Percentiles rank a stretch among this genome's conserved stretches.
These are phyloP conservation scores for Tephrocybe sp. DNA, from an alignment of 768 basidiomycete species.

Conservation along the genomic window DNA sequence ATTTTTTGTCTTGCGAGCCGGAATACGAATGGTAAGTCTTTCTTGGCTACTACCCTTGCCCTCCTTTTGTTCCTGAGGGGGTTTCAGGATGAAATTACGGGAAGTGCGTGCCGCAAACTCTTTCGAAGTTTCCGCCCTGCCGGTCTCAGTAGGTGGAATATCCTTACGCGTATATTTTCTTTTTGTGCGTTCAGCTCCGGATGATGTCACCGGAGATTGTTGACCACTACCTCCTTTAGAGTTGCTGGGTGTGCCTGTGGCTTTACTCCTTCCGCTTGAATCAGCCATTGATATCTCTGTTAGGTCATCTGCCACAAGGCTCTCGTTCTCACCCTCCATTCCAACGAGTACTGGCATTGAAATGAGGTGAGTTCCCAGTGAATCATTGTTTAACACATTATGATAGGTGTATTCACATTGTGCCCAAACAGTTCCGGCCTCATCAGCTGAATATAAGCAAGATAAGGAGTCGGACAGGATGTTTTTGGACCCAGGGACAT, in stretches of 20 bases:
- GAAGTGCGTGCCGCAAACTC: slow-evolving; percentile 10
- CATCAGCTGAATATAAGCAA: slow-evolving; percentile 5
- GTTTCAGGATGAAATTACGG: slow-evolving; percentile 13
- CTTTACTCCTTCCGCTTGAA: too few relatives aligned
- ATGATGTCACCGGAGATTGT: too few relatives aligned
- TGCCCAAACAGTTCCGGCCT: slow-evolving; percentile 9
- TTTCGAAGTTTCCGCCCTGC: background rate
- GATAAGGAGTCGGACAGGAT: slow-evolving; percentile 1
- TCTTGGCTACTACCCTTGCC: slow-evolving; percentile 11
- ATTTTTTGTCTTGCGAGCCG: too few relatives aligned
- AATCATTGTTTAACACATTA: background rate
- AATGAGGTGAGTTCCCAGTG: background rate
- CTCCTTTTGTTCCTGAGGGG: slow-evolving; percentile 14
- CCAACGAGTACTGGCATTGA: slow-evolving; percentile 8
- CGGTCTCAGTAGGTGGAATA: background rate
- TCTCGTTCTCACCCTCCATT: slow-evolving; percentile 1
- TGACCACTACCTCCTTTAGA: background rate
- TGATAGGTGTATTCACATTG: slow-evolving; percentile 15
- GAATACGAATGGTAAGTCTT: too few relatives aligned
- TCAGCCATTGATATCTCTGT: too few relatives aligned
- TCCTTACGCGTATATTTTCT: background rate
- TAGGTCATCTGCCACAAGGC: too few relatives aligned
- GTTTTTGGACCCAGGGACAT: slow-evolving; percentile 5
- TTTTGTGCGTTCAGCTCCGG: too few relatives aligned
- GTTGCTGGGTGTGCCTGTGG: too few relatives aligned